These are phyloP conservation scores for Beauveria sp. DNA, from an alignment of 2,329 filamentous ascomycete species.

Conservation along the genomic window DNA sequence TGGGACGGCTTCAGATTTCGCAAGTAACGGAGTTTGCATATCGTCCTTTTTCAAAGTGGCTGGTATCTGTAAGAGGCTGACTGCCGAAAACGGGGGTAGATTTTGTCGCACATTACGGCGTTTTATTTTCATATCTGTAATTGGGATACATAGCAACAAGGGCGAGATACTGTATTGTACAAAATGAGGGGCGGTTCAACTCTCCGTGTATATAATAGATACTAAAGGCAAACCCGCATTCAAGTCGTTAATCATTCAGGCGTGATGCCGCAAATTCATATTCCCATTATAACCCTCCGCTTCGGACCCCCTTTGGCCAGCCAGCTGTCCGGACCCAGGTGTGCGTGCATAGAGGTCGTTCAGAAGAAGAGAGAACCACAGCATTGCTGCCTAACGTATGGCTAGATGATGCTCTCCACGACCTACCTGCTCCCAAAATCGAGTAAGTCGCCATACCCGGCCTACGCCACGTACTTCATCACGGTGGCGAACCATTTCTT, in stretches of 20 bases:
- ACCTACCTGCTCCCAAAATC: conserved; percentile 59
- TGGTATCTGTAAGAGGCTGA: neutral
- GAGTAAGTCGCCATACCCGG: conserved; percentile 52
- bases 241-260: neutral
- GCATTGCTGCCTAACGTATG: conserved; percentile 9
- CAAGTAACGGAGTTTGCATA: conserved; percentile 1
- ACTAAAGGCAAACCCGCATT: neutral
- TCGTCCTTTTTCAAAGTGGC: neutral
- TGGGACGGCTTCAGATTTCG: conserved; percentile 53
- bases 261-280: neutral
- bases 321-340: neutral
- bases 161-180: conserved; percentile 2
- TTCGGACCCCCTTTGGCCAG: neutral
- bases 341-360: neutral
- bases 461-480: conserved; percentile 47
- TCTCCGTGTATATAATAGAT: conserved; percentile 5
- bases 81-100: neutral
- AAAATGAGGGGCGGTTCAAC: neutral
- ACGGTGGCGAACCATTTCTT: conserved; percentile 38
- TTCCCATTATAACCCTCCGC: neutral
- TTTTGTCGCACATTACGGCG: neutral
- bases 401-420: conserved; percentile 26
- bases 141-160: neutral
- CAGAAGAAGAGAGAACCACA: neutral
- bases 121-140: neutral